Base-by-base conservation (phyloP, 306 rosid species). In the Quercus ilex region DNA sequence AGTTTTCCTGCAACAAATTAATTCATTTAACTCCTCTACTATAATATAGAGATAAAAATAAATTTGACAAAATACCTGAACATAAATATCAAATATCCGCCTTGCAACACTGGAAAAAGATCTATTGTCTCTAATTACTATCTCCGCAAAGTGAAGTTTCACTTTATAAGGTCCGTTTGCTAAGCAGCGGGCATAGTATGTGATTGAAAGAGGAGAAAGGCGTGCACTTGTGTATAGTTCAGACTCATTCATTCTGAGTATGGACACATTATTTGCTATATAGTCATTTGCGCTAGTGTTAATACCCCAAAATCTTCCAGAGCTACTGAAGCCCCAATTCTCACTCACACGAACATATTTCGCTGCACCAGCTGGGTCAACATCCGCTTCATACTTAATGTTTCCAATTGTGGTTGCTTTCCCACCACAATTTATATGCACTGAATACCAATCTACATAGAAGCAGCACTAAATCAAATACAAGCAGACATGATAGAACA, bases 61-160 rank as follows among this genome's bases (percentile, higher is more conserved):
- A 31, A 79, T 60, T 58, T 69, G 60, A 71, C 41, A 35, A 26
- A 2, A 18, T 86, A 90, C 94, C 94, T 90, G 92, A 28, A 88
- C 69, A 85, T 88, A 88, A 77, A 88, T 84, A 77, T 90, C 87
- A 83, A 90, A 91, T 68, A 87, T 35, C 64, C 92, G 89, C 80
- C 77, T 87, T 78, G 91, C 92, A 78, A 87, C 86, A 72, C 94
- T 81, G 5, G 4, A 77, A 72, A 78, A 38, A 38, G 43, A 38
- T 38, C 43, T 38, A 38, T 38, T 38, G 43, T 38, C 43, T 38
- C 43, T 38, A 10, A 38, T 38, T 33, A 59, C 76, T 83, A 87
- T 83, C 78, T 90, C 94, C 1, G 92, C 90, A 63, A 90, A 90
- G 73, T 85, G 88, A 20, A 90, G 84, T 58, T 74, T 87, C 67